Conservation (phyloP, 2,329 filamentous ascomycete species). For the Alternaria brassicae region DNA sequence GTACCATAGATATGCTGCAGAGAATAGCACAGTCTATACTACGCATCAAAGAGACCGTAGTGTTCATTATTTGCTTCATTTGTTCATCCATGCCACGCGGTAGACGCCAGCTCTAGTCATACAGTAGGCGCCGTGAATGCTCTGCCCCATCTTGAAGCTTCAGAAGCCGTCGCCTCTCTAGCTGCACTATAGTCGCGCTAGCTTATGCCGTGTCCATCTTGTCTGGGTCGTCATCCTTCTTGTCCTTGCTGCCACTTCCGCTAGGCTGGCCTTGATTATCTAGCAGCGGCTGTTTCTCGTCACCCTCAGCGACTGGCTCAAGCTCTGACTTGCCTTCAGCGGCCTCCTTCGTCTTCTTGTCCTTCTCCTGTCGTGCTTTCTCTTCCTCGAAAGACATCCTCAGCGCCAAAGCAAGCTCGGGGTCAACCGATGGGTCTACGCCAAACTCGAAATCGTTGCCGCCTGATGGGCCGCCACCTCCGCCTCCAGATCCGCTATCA, state of each 20-base stretch:
- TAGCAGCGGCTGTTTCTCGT: constrained; percentile 67
- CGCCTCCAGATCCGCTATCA: constrained; percentile 57
- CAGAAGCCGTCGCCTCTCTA: constrained; percentile 1
- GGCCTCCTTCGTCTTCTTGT: constrained; percentile 76
- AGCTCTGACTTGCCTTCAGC: constrained; percentile 75
- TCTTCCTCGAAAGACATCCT: constrained; percentile 99
- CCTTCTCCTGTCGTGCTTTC: constrained; percentile 89
- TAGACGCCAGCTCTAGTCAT: constrained; percentile 31
- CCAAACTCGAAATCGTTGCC: constrained; percentile 81
- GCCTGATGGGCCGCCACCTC: constrained; percentile 61
- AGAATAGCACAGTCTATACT: neutral
- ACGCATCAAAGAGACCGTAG: neutral
- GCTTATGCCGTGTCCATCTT: constrained; percentile 89
- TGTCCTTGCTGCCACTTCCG: constrained; percentile 61
- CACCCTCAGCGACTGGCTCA: constrained; percentile 78
- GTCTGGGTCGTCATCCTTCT: constrained; percentile 66
- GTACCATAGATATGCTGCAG: neutral
- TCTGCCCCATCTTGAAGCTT: constrained; percentile 29
- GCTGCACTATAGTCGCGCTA: constrained; percentile 1
- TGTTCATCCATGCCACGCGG: constrained; percentile 25
- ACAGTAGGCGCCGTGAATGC: constrained; percentile 39
- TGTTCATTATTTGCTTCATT: constrained; percentile 24
- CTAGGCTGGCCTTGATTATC: constrained; percentile 70
- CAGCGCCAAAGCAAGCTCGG: constrained; percentile 90
- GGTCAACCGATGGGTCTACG: constrained; percentile 89